phyloP scores from a whole-genome alignment of 2,329 filamentous ascomycete species.

The Apiospora phragmitis region DNA sequence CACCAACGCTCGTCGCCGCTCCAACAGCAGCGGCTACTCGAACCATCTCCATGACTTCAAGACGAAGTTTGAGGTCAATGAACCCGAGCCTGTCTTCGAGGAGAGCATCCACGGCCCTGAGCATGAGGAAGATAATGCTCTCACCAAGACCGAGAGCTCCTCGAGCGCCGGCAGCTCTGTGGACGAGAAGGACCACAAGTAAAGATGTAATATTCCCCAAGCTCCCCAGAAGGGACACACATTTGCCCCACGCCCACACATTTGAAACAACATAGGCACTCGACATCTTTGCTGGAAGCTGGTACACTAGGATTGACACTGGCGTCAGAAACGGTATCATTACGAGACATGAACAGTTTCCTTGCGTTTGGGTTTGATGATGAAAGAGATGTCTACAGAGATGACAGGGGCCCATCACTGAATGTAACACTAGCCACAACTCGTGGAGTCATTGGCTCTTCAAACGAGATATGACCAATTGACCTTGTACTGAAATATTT shows the following conservation, averaged over 20 bases:
- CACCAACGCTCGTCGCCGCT: constrained; percentile 83
- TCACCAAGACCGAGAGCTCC: constrained; percentile 58
- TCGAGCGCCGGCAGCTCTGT: constrained; percentile 62
- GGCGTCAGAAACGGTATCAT: neutral
- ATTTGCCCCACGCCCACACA: neutral
- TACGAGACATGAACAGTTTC: constrained; percentile 7
- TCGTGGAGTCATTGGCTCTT: constrained; percentile 3
- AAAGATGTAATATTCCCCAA: constrained; percentile 15
- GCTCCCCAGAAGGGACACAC: constrained; percentile 4
- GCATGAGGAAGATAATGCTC: constrained; percentile 57
- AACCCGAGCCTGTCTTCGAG: constrained; percentile 89
- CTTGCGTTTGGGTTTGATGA: neutral
- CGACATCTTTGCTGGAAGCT: constrained; percentile 7
- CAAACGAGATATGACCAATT: constrained; percentile 14
- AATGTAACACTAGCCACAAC: constrained; percentile 14
- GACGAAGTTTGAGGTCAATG: constrained; percentile 94
- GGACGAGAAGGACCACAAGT: constrained; percentile 42
- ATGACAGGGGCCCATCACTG: constrained; percentile 7
- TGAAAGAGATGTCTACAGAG: neutral
- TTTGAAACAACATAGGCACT: neutral
- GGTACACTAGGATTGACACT: constrained; percentile 1
- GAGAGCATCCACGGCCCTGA: constrained; percentile 74
- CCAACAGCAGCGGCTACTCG: constrained; percentile 80
- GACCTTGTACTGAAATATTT: constrained; percentile 9
- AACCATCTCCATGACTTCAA: constrained; percentile 77